Evolutionary conservation across 1,284 basidiomycete genomes (phyloP), one percentile per base, ranked within the genome.

Genomic region (Sanghuangporus sanghuang): DNA sequence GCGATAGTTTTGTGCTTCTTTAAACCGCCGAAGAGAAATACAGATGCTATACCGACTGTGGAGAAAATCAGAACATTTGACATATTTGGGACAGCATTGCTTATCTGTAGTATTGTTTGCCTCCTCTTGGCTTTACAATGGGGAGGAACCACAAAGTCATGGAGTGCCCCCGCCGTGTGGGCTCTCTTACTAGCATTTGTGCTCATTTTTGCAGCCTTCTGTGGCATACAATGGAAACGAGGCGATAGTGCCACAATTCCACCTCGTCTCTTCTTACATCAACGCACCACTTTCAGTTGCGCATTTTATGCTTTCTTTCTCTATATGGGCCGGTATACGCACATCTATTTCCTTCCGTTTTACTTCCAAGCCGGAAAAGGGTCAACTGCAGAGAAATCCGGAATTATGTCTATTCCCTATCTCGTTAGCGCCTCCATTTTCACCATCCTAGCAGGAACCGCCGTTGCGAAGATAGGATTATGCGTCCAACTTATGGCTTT

Each of bases 321-420:
- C 60, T 78, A 78, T 74, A 70, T 77, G 38, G 68, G 70, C 7
- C 73, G 80, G 69, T 70, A 79, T 48, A 66, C 66, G 11, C 65
- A 62, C 54, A 59, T 66, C 36, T 66, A 50, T 62, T 67, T 76
- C 68, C 69, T 80, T 0, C 79, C 79, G 0, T 73, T 80, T 27
- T 79, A 73, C 71, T 79, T 78, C 70, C 76, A 80, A 68, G 77
- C 77, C 18, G 74, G 75, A 64, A 71, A 76, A 67, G 58, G 67
- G 32, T 74, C 73, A 50, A 67, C 73, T 5, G 73, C 79, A 0
- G 76, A 78, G 16, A 71, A 76, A 73, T 92, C 90, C 55, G 85
- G 74, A 32, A 80, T 75, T 63, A 89, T 79, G 69, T 88, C 85
- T 65, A 90, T 82, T 59, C 81, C 78, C 67, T 92, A 88, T 68